These are phyloP conservation scores for Grigorovia yakushimaensis DNA, from an alignment of 805 yeast genomes.

Conservation along the genomic window DNA sequence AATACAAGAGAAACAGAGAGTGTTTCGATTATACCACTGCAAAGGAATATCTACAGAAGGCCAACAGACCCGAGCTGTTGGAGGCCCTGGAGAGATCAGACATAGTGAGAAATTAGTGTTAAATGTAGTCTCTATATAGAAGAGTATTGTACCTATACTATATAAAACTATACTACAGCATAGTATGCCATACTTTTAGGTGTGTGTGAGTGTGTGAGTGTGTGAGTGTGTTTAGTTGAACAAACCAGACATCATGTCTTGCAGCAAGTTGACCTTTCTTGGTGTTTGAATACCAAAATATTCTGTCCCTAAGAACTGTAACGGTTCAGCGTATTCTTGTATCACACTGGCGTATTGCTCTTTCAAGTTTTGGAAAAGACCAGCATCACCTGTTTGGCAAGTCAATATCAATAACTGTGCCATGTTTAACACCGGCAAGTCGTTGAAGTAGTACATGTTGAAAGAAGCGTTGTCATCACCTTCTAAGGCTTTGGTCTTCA, in stretches of 20 bases:
- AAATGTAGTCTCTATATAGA: too few relatives aligned
- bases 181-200: constrained; percentile 1
- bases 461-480: constrained; percentile 27
- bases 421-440: constrained; percentile 47
- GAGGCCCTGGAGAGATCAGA: constrained; percentile 52
- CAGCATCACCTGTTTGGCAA: constrained; percentile 43
- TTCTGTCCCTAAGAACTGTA: constrained; percentile 48
- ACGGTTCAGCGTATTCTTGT: constrained; percentile 29
- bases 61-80: constrained; percentile 58
- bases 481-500: too few relatives aligned
- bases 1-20: constrained; percentile 45
- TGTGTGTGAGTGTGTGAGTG: background rate
- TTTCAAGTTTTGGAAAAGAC: constrained; percentile 44
- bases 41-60: constrained; percentile 42
- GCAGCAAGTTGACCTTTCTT: constrained; percentile 47
- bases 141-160: too few relatives aligned
- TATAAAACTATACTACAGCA: too few relatives aligned
- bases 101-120: constrained; percentile 23
- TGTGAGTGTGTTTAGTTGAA: constrained; percentile 26
- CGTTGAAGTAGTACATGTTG: constrained; percentile 31
- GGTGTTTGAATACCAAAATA: constrained; percentile 51
- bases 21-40: constrained; percentile 74
- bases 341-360: constrained; percentile 36
- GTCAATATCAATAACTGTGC: constrained; percentile 55
- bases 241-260: constrained; percentile 68